Base-by-base conservation (phyloP, 345 rosid genomes). In the Gossypium ekmanianum region DNA sequence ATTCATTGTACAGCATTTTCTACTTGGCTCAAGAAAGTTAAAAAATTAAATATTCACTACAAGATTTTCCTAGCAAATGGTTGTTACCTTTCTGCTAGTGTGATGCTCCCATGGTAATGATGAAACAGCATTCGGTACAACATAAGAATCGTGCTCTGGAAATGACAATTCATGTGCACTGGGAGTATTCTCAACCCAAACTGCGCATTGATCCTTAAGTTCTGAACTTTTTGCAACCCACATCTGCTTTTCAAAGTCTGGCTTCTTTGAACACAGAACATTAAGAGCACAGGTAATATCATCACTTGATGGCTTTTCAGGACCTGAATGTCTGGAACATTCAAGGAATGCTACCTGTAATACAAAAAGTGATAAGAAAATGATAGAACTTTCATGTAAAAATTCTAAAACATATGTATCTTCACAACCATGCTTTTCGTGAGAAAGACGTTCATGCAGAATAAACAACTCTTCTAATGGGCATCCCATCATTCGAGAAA, bases 201-300 rank as follows among this genome's bases (percentile, higher is more conserved):
- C 79, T 4, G 88, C 88, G 79, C 88, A 90, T 57, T 85, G 89
- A 54, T 83, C 85, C 68, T 66, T 64, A 20, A 62, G 52, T n/a
- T 79, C 75, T 43, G 63, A 22, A 54, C 54, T 72, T 73, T 82
- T 84, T 52, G 69, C 74, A 48, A 44, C 54, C 81, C 72, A 73
- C 69, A 22, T 73, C 45, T 71, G 80, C 86, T 61, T 76, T 41
- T 24, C 57, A 74, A 83, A 77, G 57, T 80, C 83, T 7, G 75
- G 87, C 80, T 77, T 80, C 75, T 79, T 66, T 11, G 77, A 76
- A 72, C 83, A 85, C 16, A 55, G 73, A 16, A 80, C 77, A 81
- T 82, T 80, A 72, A 88, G 56, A 69, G 85, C 81, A 63, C 88
- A 83, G 64, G 81, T 76, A 81, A 85, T 68, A 71, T 61, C 75